Percentiles rank a stretch among this genome's conserved stretches.
Conservation (phyloP, 2,329 filamentous ascomycete species). For the Boeremia lycopersici region DNA sequence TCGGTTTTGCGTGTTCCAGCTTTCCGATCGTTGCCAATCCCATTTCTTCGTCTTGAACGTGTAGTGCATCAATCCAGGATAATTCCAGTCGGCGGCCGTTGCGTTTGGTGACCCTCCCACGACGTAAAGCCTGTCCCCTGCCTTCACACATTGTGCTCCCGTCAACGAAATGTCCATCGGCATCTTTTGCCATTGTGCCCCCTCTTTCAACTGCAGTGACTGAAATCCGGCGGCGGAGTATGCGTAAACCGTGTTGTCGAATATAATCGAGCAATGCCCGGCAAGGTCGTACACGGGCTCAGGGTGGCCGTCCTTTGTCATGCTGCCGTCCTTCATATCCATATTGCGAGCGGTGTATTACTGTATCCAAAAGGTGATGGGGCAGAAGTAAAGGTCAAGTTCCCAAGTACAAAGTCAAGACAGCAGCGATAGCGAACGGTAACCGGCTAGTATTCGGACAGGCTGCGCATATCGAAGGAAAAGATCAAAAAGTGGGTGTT, state of each 20-base stretch:
- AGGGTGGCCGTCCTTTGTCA: constrained; percentile 65
- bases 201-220: constrained; percentile 70
- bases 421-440: constrained; percentile 25
- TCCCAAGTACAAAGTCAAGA: constrained; percentile 25
- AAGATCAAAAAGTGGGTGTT: constrained; percentile 1
- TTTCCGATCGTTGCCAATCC: constrained; percentile 60
- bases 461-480: constrained; percentile 40
- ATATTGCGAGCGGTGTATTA: constrained; percentile 54
- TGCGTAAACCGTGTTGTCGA: constrained; percentile 82
- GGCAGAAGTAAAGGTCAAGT: constrained; percentile 23
- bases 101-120: constrained; percentile 69
- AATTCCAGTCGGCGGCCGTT: constrained; percentile 54
- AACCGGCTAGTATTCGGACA: constrained; percentile 27
- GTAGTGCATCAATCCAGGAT: constrained; percentile 77
- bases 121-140: constrained; percentile 74
- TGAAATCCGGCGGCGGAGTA: constrained; percentile 79
- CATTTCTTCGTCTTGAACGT: constrained; percentile 63
- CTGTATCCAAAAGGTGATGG: constrained; percentile 14
- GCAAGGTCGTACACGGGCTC: constrained; percentile 71
- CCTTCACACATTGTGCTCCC: constrained; percentile 78
- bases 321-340: constrained; percentile 52
- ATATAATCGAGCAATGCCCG: constrained; percentile 80
- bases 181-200: constrained; percentile 73
- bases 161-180: constrained; percentile 71
- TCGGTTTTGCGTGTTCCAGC: constrained; percentile 68